Evolutionary conservation across 176 grass and related monocot species (phyloP).

Genomic region (Triticum aestivum): IWGSC_CS_RefSeq_v2.1 NC_057814.1:529561009-529561508

Average conservation of each 20-base stretch:
- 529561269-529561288: not conserved
- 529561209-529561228: not conserved
- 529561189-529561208: slow-evolving; percentile 10
- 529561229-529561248: not conserved
- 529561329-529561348: not conserved
- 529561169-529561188: slow-evolving; percentile 17
- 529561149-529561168: slow-evolving; percentile 25
- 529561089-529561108: not conserved
- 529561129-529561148: not conserved
- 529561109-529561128: not conserved
- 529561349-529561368: not conserved
- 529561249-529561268: not conserved
- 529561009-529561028: not conserved
- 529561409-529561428: not conserved
- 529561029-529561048: not conserved
- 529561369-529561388: not conserved
- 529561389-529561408: not conserved
- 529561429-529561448: not conserved
- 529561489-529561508: not conserved
- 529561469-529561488: not conserved
- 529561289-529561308: not conserved
- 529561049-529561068: not conserved
- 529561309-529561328: not conserved
- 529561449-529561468: not conserved
- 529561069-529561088: not conserved